Evolutionary conservation across 2,329 filamentous ascomycete genomes (phyloP), one percentile per base, ranked within the genome.

Genomic region (Microcera coccophila): DNA sequence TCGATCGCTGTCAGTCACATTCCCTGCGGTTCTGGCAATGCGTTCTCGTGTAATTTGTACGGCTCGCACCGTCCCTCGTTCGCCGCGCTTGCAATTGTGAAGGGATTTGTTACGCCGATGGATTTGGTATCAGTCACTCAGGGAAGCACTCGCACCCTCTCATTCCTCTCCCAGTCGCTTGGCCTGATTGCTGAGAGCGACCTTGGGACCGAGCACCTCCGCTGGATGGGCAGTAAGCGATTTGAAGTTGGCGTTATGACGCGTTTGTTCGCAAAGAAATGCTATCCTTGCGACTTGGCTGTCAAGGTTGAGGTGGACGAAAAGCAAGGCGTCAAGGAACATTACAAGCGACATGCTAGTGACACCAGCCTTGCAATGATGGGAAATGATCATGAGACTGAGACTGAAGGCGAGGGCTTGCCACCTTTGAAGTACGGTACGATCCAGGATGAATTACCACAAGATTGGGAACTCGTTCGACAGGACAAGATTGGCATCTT

Each of bases 21-120:
- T 26, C 93, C 93, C 2, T 95, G 90, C 60, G 93, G 93, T 12
- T 93, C 87, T 38, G 93, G 93, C 5, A 98, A 98, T 64, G 93
- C 88, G 17, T 86, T 97, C 82, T 87, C 87, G 49, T 84, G 85
- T 70, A 97, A 96, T 63, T 69, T 94, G 36, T 89, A 88, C 53
- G 93, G 91, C 4, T 90, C 90, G 1, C 78, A 84, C 50, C 82
- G 79, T 50, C 78, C 86, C 8, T 86, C 82, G 46, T 64, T 87
- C 35, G 89, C 90, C 1, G 88, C 91, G 1, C 70, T 97, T 47
- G 84, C 82, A 18, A 82, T 96, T 36, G 79, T 96, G 58, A 98
- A 98, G 64, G 91, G 90, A 10, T 69, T 91, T 12, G 77, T 83
- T n/a, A 93, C 84, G 10, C 82, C 88, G 0, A 65, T 98, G 40